phyloP scores from a whole-genome alignment of 2,329 filamentous ascomycete species.

The Talaromyces sp. region DNA sequence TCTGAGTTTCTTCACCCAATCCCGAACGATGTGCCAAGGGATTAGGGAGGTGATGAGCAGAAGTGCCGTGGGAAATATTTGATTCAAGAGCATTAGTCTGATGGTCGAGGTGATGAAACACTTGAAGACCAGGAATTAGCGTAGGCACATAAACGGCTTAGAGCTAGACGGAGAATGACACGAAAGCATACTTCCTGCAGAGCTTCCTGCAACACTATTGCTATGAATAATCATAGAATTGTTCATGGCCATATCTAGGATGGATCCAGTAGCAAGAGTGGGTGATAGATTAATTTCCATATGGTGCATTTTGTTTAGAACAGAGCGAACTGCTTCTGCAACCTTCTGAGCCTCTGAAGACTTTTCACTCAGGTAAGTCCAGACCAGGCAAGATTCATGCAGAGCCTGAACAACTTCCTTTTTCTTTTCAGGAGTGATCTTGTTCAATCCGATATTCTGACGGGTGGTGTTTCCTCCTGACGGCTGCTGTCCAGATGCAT shows the following conservation, averaged over 20 bases:
- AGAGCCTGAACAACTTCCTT: background rate
- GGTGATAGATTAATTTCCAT: background rate
- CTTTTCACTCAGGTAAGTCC: slow-evolving; percentile 4
- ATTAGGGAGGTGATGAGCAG: background rate
- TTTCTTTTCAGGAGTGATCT: background rate
- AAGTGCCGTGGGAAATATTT: background rate
- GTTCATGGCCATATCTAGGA: background rate
- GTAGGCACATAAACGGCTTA: background rate
- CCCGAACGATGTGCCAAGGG: background rate
- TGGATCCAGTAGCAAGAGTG: background rate
- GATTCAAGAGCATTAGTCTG: background rate
- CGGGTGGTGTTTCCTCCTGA: background rate
- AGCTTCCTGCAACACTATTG: background rate
- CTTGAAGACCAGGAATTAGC: background rate
- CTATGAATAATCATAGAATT: background rate
- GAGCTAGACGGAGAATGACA: background rate
- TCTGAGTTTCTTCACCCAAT: background rate
- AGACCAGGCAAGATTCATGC: slow-evolving; percentile 9
- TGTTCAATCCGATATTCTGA: background rate
- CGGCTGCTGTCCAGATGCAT: background rate
- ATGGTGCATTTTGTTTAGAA: background rate
- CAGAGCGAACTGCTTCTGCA: background rate
- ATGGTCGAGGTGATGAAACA: background rate
- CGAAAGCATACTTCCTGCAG: background rate
- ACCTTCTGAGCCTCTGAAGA: background rate